These are phyloP conservation scores for Penicillium cinerascens DNA, from an alignment of 495 filamentous ascomycete genomes.

Conservation along the genomic window DNA sequence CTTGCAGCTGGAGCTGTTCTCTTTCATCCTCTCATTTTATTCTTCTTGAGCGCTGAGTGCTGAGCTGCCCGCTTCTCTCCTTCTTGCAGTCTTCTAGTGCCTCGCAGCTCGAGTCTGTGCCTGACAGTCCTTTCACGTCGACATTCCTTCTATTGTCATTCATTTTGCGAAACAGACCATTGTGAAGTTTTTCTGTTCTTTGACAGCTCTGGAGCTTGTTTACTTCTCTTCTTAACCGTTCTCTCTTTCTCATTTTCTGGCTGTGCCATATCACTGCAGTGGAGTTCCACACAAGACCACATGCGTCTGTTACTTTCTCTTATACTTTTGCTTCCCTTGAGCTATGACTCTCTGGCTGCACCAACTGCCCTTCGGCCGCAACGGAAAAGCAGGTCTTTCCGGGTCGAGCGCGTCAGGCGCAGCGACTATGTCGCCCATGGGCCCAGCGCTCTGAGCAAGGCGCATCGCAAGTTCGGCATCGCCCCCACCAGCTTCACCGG, in stretches of 20 bases:
- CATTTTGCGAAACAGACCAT: background rate
- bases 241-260: slow-evolving; percentile 2
- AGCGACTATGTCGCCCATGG: slow-evolving; percentile 51
- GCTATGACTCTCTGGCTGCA: slow-evolving; percentile 38
- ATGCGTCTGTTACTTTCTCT: slow-evolving; percentile 34
- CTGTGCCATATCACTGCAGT: slow-evolving; percentile 10
- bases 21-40: slow-evolving; percentile 3
- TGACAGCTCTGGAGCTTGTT: slow-evolving; percentile 4
- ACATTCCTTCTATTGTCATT: background rate
- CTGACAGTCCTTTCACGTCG: background rate
- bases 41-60: slow-evolving; percentile 10
- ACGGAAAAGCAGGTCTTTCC: slow-evolving; percentile 48
- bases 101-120: slow-evolving; percentile 11
- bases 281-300: slow-evolving; percentile 10
- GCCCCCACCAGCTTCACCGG: slow-evolving; percentile 19
- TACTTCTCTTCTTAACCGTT: background rate
- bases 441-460: slow-evolving; percentile 54
- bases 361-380: slow-evolving; percentile 24
- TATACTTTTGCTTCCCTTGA: slow-evolving; percentile 27
- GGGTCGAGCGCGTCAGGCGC: slow-evolving; percentile 56
- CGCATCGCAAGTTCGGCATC: slow-evolving; percentile 62
- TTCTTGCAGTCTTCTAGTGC: slow-evolving; percentile 11
- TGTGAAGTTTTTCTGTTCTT: background rate
- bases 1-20: slow-evolving; percentile 4
- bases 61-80: slow-evolving; percentile 23